A percentile compares a stretch with the other conserved stretches of the same genome.
These are phyloP conservation scores for Diplocarpon mali DNA, from an alignment of 2,329 filamentous ascomycete species.

Conservation along the genomic window DNA sequence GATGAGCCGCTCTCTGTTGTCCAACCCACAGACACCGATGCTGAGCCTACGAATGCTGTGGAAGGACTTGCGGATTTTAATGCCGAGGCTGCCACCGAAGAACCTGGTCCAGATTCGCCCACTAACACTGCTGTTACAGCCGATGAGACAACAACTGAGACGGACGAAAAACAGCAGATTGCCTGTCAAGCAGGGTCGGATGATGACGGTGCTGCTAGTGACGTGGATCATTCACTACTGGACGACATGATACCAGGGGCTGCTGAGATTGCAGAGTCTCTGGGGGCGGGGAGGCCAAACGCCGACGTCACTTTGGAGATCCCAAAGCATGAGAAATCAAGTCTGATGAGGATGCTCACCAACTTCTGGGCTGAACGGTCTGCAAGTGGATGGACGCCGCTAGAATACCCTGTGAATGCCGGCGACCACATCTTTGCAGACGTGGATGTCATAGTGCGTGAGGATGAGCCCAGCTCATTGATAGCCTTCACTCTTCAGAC, in stretches of 20 bases:
- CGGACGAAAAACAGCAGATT: slow-evolving; percentile 34
- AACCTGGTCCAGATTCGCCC: slow-evolving; percentile 18
- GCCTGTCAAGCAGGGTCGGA: slow-evolving; percentile 53
- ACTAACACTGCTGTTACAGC: slow-evolving; percentile 22
- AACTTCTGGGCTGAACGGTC: slow-evolving; percentile 99
- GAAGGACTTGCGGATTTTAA: slow-evolving; percentile 24
- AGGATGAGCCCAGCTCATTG: slow-evolving; percentile 93
- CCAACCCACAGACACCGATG: slow-evolving; percentile 27
- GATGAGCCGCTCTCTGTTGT: slow-evolving; percentile 45
- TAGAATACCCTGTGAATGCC: slow-evolving; percentile 82
- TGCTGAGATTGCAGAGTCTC: slow-evolving; percentile 49
- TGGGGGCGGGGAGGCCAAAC: slow-evolving; percentile 41
- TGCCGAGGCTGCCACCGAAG: slow-evolving; percentile 7
- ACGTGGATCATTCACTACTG: slow-evolving; percentile 56
- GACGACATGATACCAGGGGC: slow-evolving; percentile 58
- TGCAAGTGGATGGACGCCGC: slow-evolving; percentile 81
- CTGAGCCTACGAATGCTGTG: slow-evolving; percentile 21
- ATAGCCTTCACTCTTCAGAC: slow-evolving; percentile 88
- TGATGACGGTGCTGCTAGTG: slow-evolving; percentile 57
- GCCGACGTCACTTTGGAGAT: slow-evolving; percentile 59
- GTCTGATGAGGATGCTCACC: slow-evolving; percentile 86
- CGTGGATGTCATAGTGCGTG: slow-evolving; percentile 91
- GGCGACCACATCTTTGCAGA: slow-evolving; percentile 95
- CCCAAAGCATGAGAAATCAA: slow-evolving; percentile 86
- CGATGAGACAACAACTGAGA: slow-evolving; percentile 30